phyloP scores from a whole-genome alignment of 2,329 filamentous ascomycete genomes.

The Lasiodiplodia theobromae region DNA sequence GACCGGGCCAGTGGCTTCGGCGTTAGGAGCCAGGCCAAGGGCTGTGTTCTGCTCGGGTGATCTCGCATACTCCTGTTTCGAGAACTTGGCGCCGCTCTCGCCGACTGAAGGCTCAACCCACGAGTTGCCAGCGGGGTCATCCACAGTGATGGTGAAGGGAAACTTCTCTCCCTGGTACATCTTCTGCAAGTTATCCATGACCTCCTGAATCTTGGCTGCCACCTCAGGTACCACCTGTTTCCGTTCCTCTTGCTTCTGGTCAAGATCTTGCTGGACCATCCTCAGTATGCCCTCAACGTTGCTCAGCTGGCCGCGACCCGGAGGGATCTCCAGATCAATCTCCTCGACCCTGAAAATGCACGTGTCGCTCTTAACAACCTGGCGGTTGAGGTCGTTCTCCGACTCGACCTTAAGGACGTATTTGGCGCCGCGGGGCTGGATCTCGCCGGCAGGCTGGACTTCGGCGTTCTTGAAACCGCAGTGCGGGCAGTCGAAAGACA shows the following conservation, averaged over 20 bases:
- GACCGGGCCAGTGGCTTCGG: slow-evolving; percentile 43
- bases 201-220: slow-evolving; percentile 75
- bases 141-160: slow-evolving; percentile 86
- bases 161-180: slow-evolving; percentile 82
- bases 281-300: slow-evolving; percentile 90
- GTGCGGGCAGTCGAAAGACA: slow-evolving; percentile 93
- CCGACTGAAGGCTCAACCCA: slow-evolving; percentile 87
- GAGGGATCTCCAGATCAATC: slow-evolving; percentile 89
- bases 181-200: slow-evolving; percentile 75
- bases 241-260: slow-evolving; percentile 80
- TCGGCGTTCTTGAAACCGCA: slow-evolving; percentile 92
- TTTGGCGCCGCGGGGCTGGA: slow-evolving; percentile 85
- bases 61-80: slow-evolving; percentile 81
- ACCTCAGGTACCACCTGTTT: slow-evolving; percentile 81
- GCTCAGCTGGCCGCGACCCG: slow-evolving; percentile 87
- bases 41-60: slow-evolving; percentile 85
- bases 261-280: slow-evolving; percentile 80
- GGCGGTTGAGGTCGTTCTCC: slow-evolving; percentile 77
- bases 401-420: slow-evolving; percentile 82
- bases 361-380: slow-evolving; percentile 91
- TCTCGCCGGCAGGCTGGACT: slow-evolving; percentile 88
- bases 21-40: slow-evolving; percentile 72
- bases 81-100: slow-evolving; percentile 85
- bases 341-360: slow-evolving; percentile 88
- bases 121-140: slow-evolving; percentile 94